phyloP scores from a whole-genome alignment of 768 basidiomycete genomes.

The Lentinula sp. region DNA sequence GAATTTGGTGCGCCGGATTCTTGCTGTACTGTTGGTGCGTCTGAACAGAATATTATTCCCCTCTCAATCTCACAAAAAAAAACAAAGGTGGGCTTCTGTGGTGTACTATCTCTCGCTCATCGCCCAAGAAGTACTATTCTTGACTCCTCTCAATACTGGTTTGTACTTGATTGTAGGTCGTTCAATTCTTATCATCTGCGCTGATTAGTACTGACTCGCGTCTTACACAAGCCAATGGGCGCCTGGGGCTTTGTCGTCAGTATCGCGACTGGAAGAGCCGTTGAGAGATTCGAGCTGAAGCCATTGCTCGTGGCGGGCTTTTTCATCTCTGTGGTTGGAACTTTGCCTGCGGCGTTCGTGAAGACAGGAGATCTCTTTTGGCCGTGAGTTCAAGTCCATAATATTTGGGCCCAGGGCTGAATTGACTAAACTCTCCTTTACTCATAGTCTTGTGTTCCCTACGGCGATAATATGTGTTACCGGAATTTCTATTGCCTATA shows the following conservation, averaged over 20 bases:
- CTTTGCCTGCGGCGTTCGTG: constrained; percentile 7
- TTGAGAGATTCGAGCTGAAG: constrained; percentile 5
- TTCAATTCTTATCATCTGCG: neutral
- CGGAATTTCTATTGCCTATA: constrained; percentile 5
- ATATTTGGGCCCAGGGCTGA: neutral
- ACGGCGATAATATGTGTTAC: constrained; percentile 2
- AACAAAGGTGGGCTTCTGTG: constrained; percentile 7
- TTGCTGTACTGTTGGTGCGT: constrained; percentile 7
- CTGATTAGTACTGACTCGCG: neutral
- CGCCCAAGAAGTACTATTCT: constrained; percentile 8
- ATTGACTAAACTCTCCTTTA: neutral
- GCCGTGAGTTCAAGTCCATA: neutral
- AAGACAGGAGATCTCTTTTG: constrained; percentile 5
- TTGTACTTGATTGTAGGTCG: constrained; percentile 5
- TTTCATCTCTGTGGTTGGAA: constrained; percentile 2
- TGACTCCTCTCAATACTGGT: constrained; percentile 5
- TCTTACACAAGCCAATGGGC: constrained; percentile 1
- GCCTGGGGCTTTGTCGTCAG: constrained; percentile 1
- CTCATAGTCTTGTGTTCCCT: constrained; percentile 1
- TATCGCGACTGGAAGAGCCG: neutral
- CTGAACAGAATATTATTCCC: neutral
- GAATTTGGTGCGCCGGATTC: constrained; percentile 8
- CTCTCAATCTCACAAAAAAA: neutral
- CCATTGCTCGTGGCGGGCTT: constrained; percentile 3
- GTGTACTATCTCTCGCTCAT: constrained; percentile 8